Conservation (phyloP, 2,329 filamentous ascomycete genomes). For the Pseudocercospora musae region DNA sequence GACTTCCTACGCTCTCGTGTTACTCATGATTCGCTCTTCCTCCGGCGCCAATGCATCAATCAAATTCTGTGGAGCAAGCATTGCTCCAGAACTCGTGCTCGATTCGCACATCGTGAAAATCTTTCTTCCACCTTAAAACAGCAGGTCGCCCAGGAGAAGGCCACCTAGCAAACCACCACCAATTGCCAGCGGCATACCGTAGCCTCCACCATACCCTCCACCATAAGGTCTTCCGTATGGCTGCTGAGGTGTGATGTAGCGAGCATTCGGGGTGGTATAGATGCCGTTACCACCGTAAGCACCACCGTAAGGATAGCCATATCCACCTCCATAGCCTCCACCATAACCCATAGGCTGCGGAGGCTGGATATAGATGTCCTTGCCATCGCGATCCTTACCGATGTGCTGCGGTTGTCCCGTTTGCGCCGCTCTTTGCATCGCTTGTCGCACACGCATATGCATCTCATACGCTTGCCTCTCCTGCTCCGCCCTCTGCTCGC, state of each 20-base stretch:
- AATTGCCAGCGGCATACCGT: slow-evolving; percentile 47
- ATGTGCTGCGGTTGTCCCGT: slow-evolving; percentile 57
- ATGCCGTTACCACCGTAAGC: slow-evolving; percentile 27
- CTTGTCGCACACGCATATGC: slow-evolving; percentile 50
- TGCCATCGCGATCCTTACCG: slow-evolving; percentile 52
- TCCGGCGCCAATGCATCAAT: background rate
- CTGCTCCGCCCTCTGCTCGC: slow-evolving; percentile 46
- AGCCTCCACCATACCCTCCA: slow-evolving; percentile 39
- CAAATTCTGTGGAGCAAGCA: background rate
- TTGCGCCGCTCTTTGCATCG: slow-evolving; percentile 50
- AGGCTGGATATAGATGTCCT: slow-evolving; percentile 59
- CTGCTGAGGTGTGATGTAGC: slow-evolving; percentile 48
- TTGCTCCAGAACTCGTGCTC: background rate
- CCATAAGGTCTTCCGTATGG: slow-evolving; percentile 43
- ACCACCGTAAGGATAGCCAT: slow-evolving; percentile 44
- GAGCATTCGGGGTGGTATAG: slow-evolving; percentile 49
- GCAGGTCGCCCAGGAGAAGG: slow-evolving; percentile 45
- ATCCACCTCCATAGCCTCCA: slow-evolving; percentile 22
- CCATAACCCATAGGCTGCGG: slow-evolving; percentile 39
- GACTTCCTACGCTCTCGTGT: background rate
- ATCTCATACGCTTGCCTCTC: slow-evolving; percentile 53
- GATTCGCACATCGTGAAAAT: background rate
- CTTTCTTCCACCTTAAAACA: slow-evolving; percentile 22
- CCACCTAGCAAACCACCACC: slow-evolving; percentile 48
- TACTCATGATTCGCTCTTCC: background rate